Evolutionary conservation across 768 basidiomycete genomes (phyloP), one percentile per base, ranked within the genome.

Genomic region (Coprinopsis cinerea): DNA sequence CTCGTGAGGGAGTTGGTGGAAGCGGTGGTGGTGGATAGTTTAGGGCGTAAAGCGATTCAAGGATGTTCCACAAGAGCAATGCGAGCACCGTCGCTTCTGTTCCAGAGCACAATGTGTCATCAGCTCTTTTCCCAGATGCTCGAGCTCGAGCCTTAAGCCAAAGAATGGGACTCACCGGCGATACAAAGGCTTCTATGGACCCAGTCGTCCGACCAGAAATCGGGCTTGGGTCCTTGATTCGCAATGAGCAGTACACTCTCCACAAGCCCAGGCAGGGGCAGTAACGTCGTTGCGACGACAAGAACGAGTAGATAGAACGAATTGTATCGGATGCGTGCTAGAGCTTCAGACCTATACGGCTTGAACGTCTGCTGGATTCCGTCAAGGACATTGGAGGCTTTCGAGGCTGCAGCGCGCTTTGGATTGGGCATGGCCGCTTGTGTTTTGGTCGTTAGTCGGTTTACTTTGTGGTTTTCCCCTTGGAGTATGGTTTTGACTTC

Each of bases 261-360:
- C 13, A 43, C 4, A 2, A 74, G 47, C 1, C 70, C 66, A 1
- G 74, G 75, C 1, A 75, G 30, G 7, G 75, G 72, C 2, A 74
- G 55, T 0, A 75, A 62, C 47, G 70, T 66, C 9, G 73, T 69
- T 3, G 70, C 53, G 17, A 73, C 44, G 15, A 67, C 36, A 6
- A 65, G 51, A 11, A 67, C 54, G 15, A 70, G 44, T 26, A 75
- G 55, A 41, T 65, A 65, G 30, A 73, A 62, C 10, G 57, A 57
- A 56, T 75, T 76, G 35, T 61, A 53, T 37, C 74, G 71, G 36
- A 75, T 64, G 53, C 75, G 62, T 48, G 70, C 66, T 1, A 74
- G 54, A 1, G 75, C 75, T 51, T 75, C 73, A 15, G 72, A 62
- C 49, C 72, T 69, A 50, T 72, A 67, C 49, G 77, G 70, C 54